Conservation (phyloP, 305 asterid species). For the Fraxinus sp. region DNA sequence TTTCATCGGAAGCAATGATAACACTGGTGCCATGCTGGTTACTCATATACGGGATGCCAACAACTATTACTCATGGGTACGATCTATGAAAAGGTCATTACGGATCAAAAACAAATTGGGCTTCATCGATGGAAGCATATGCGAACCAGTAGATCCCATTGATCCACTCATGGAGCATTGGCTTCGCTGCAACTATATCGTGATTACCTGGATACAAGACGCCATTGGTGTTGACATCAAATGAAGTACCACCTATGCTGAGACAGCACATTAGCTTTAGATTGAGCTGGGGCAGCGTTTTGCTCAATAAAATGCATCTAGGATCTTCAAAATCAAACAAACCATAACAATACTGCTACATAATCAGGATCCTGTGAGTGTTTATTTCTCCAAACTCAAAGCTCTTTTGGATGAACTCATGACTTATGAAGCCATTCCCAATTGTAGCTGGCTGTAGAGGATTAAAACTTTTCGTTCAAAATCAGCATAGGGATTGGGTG, state of each 20-base stretch:
- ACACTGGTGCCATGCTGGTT: background rate
- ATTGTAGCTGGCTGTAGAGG: background rate
- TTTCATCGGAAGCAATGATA: background rate
- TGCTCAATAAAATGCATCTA: no score
- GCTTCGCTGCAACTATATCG: background rate
- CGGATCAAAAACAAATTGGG: no score
- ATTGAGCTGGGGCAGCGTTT: no score
- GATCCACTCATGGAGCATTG: background rate
- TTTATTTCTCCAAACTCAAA: background rate
- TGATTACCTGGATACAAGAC: background rate
- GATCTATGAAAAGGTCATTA: background rate
- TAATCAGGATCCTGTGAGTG: background rate
- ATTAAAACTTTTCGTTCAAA: background rate
- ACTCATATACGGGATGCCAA: background rate
- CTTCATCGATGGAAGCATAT: background rate
- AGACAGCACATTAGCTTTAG: no score
- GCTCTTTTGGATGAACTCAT: background rate
- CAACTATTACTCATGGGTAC: background rate
- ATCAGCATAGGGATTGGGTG: background rate
- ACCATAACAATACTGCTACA: no score
- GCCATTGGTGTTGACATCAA: background rate
- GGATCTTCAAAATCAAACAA: no score
- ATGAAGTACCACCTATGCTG: background rate
- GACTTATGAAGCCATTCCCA: background rate
- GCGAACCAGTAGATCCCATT: background rate